phyloP scores from a whole-genome alignment of 257 asterid species.

The Gentiana straminea region DNA sequence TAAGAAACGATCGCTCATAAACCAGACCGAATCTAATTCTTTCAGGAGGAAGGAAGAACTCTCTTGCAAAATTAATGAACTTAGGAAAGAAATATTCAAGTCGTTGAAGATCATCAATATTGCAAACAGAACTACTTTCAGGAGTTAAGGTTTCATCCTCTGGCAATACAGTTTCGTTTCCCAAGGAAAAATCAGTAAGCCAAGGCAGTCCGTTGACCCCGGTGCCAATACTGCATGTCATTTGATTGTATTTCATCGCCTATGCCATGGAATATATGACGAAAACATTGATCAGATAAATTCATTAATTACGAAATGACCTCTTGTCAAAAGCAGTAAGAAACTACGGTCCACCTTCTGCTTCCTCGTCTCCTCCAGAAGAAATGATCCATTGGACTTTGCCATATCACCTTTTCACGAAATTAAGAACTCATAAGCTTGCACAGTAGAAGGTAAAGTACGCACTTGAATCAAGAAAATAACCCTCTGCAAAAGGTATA shows the following conservation, averaged over 20 bases:
- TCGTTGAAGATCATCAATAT: conserved; percentile 41
- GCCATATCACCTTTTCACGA: conserved; percentile 26
- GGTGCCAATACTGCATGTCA: conserved; percentile 40
- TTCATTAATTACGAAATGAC: conserved; percentile 16
- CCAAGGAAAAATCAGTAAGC: conserved; percentile 33
- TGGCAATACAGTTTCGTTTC: conserved; percentile 31
- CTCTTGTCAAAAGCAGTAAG: conserved; percentile 26
- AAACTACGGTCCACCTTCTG: conserved; percentile 75
- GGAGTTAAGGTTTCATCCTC: conserved; percentile 32
- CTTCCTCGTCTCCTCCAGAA: conserved; percentile 31
- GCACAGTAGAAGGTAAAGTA: too few relatives aligned
- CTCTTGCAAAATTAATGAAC: conserved; percentile 48
- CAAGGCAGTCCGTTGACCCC: conserved; percentile 32
- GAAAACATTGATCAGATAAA: conserved; percentile 12
- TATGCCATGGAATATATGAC: conserved; percentile 19
- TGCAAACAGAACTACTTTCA: conserved; percentile 39
- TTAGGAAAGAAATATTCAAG: conserved; percentile 54
- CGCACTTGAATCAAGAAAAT: too few relatives aligned
- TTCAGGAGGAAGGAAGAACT: conserved; percentile 75
- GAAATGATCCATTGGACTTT: conserved; percentile 47
- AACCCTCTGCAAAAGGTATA: too few relatives aligned
- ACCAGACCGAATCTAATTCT: conserved; percentile 57
- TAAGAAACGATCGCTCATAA: conserved; percentile 55
- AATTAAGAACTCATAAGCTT: conserved; percentile 15
- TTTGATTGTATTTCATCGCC: conserved; percentile 36